Base-by-base conservation (phyloP, 495 filamentous ascomycete genomes). In the Glutinoglossum americanum region DNA sequence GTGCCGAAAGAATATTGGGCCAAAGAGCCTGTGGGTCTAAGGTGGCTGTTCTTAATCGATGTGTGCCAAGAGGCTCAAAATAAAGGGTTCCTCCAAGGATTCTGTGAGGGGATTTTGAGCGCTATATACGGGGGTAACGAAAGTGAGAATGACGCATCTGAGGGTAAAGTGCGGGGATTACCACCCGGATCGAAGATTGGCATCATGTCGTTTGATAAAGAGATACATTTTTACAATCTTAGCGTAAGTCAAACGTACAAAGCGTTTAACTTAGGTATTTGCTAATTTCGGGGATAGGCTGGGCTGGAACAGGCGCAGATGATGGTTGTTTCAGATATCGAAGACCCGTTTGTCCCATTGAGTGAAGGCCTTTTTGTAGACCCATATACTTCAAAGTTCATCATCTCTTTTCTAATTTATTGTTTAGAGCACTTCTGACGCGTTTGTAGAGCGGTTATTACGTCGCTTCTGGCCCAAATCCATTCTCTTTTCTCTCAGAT, bases 1-100 rank as follows among this genome's bases (percentile, higher is more conserved):
- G 92, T 97, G 6, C 92, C 92, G 39, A 97, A 94, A 70, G 92
- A 99, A 69, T 97, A 97, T 69, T 97, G 89, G 89, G 88, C 87
- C 19, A 94, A 92, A 70, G 85, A 94, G 67, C 93, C 89, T 0
- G 85, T 90, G 19, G 84, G 85, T 17, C 69, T 97, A 60, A 80
- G 84, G 58, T 92, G 83, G 74, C 73, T 99, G 26, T 97, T 99
- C 67, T 66, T 94, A 60, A 84, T 99, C 59, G 92, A 99, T 69
- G 89, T 89, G 28, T 87, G 83, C 44, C 86, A 89, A 62, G 89
- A 94, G 66, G 81, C 93, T 0, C 79, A 83, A 58, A 92, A 87
- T 65, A 85, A 85, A 63, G 89, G 89, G 0, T 94, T 89, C 62
- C 62, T 97, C n/a, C 82, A 89, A 70, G 83, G 84, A 1, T 87